These are phyloP conservation scores for Adenanthera pavonina DNA, from an alignment of 306 rosid species.

Conservation along the genomic window DNA sequence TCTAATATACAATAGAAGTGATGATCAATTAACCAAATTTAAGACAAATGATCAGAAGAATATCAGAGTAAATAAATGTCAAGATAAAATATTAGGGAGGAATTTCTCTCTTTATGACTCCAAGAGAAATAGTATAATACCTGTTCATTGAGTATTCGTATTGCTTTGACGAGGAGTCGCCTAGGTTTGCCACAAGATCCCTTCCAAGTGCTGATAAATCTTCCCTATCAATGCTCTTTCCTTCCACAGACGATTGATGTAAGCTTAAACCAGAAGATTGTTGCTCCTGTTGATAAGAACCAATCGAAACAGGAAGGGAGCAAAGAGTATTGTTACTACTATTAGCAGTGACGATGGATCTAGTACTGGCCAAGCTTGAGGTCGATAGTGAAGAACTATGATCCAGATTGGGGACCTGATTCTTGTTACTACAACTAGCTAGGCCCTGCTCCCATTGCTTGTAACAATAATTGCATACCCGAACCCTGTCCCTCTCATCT, in stretches of 20 bases:
- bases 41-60: neutral
- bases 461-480: constrained; percentile 3
- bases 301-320: neutral
- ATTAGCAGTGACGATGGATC: neutral
- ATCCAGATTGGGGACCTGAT: neutral
- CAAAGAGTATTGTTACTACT: neutral
- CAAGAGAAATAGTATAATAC: neutral
- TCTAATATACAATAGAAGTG: neutral
- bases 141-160: constrained; percentile 2
- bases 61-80: neutral
- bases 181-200: constrained; percentile 3
- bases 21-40: neutral
- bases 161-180: neutral
- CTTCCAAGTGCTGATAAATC: constrained; percentile 4
- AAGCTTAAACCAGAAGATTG: neutral
- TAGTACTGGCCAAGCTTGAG: neutral
- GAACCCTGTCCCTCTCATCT: neutral
- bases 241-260: neutral
- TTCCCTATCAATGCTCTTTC: constrained; percentile 4
- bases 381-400: neutral
- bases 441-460: constrained; percentile 8
- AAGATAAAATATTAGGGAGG: neutral
- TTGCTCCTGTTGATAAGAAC: neutral
- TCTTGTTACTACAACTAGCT: neutral
- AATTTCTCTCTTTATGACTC: neutral